Conservation (phyloP, 192 early-diverging fungal species). For the Podila minutissima region DNA sequence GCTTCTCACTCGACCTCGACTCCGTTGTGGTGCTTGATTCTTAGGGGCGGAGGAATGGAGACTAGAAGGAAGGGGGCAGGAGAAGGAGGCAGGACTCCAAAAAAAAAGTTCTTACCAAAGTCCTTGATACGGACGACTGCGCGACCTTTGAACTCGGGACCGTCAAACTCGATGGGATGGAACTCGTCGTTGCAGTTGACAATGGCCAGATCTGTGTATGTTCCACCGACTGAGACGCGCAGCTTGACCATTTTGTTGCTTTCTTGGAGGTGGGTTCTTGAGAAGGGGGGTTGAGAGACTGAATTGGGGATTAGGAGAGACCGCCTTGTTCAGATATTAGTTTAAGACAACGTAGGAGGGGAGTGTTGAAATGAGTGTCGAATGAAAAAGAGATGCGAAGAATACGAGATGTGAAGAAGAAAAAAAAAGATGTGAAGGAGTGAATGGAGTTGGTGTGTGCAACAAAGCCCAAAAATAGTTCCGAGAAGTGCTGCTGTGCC, state of each 20-base stretch:
- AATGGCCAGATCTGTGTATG: slow-evolving; percentile 49
- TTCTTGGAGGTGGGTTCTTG: neutral
- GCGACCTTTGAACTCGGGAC: slow-evolving; percentile 48
- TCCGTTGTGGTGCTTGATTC: neutral
- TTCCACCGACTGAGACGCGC: slow-evolving; percentile 43
- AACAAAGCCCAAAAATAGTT: neutral
- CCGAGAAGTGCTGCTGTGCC: neutral
- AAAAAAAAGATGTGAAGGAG: neutral
- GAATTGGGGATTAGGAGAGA: neutral
- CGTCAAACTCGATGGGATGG: slow-evolving; percentile 54
- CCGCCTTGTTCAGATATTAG: neutral
- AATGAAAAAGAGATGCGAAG: neutral
- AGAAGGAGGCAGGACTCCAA: too few relatives aligned
- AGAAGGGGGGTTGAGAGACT: neutral
- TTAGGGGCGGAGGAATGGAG: neutral
- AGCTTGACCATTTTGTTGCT: slow-evolving; percentile 38
- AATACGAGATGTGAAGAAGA: neutral
- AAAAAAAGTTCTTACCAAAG: slow-evolving; percentile 37
- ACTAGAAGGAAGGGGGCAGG: neutral
- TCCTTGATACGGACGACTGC: slow-evolving; percentile 50
- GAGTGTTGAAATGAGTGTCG: neutral
- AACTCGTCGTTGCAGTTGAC: slow-evolving; percentile 53
- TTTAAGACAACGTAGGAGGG: neutral
- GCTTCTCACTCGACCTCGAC: neutral
- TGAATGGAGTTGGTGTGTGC: neutral